Evolutionary conservation across 345 rosid genomes (phyloP), one percentile per base, ranked within the genome.

Genomic region (Eucalyptus erythrocorys): DNA sequence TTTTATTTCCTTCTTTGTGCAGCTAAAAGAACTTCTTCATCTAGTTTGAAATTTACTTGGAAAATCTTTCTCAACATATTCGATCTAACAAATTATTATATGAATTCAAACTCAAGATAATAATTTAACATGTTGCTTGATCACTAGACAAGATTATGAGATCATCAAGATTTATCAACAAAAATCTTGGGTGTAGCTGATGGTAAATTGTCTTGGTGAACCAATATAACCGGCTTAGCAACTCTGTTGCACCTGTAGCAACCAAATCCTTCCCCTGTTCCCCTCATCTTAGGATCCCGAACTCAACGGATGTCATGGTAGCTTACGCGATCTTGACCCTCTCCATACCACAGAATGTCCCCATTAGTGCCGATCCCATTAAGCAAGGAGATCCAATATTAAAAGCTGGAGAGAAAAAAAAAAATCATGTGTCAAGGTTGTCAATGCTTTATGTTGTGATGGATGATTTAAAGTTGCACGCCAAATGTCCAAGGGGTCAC

Each of bases 31-130:
- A 51, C 57, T 19, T 51, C 8, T 51, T 51, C 10, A 21, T 51
- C 26, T 51, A 21, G 8, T 51, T 51, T 51, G 26, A 51, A 51
- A 51, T 21, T 4, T 21, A 51, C 10, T 51, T 8, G 9, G 10
- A 5, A 50, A 16, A 3, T 6, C 2, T 50, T 51, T 51, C 4
- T 51, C 24, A 51, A 51, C 10, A 51, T 19, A 51, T 7, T 21
- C 10, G 2, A 7, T 51, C 19, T 51, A 7, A 51, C 2, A 51
- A 51, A 51, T 51, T 4, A 4, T 22, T 19, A 51, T 51, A 1
- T 2, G 2, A 51, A 51, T 51, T 19, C 2, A 51, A 19, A 51
- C 8, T 51, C 10, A 0, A 51, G 0, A 51, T 0, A 51, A 9
- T 51, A 51, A 51, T 51, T 51, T 51, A 51, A 51, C 55, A 51